Percentiles rank a stretch among this genome's conserved stretches.
Evolutionary conservation across 2,329 filamentous ascomycete genomes (phyloP).

Genomic region (Onygenales sp.): DNA sequence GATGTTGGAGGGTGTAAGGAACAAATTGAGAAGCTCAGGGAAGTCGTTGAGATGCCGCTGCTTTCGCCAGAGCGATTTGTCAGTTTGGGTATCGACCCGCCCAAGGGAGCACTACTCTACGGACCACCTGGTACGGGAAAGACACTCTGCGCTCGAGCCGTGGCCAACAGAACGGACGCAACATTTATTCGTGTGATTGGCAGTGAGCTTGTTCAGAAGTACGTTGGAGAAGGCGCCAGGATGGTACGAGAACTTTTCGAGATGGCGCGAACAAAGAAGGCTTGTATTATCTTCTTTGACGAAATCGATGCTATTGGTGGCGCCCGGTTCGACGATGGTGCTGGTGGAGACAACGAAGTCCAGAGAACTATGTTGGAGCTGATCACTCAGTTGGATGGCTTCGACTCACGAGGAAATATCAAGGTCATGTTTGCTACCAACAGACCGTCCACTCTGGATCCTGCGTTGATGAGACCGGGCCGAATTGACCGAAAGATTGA

Average conservation of each 20-base stretch:
- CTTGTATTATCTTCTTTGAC: constrained; percentile 99
- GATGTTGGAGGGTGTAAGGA: constrained; percentile 99
- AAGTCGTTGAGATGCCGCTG: constrained; percentile 97
- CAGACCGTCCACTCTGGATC: constrained; percentile 87
- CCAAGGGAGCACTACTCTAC: constrained; percentile 93
- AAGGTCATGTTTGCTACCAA: constrained; percentile 99
- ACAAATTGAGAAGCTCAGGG: constrained; percentile 96
- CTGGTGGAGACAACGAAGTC: constrained; percentile 94
- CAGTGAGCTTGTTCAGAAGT: constrained; percentile 96
- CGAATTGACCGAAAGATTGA: constrained; percentile 99
- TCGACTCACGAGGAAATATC: constrained; percentile 94
- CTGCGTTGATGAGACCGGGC: constrained; percentile 92
- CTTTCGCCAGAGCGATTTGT: constrained; percentile 95
- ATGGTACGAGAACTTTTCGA: constrained; percentile 99
- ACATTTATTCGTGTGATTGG: constrained; percentile 99
- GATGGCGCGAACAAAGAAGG: constrained; percentile 99
- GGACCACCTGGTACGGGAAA: constrained; percentile 98
- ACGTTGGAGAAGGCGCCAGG: constrained; percentile 92
- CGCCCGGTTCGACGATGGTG: constrained; percentile 91
- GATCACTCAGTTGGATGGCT: constrained; percentile 93
- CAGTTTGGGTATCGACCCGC: constrained; percentile 96
- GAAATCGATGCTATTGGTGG: constrained; percentile 96
- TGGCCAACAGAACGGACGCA: constrained; percentile 94
- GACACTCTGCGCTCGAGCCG: constrained; percentile 92
- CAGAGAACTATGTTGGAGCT: constrained; percentile 97